Percentiles rank a stretch among this genome's conserved stretches.
Evolutionary conservation across 176 grass and related monocot species (phyloP).

Genomic region (Cenchrus purpureus): DNA sequence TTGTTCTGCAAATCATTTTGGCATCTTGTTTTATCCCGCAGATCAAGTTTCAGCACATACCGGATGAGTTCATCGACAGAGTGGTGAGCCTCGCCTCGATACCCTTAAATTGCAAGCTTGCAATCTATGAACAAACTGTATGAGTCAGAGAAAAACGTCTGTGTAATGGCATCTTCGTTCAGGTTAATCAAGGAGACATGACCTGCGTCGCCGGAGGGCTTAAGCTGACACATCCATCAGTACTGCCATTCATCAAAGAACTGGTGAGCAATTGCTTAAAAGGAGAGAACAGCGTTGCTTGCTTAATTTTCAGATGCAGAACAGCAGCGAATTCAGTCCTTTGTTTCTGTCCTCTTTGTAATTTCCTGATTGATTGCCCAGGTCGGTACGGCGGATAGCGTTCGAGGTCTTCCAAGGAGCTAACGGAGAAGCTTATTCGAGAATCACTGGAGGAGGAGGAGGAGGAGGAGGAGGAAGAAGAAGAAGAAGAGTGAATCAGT

Average conservation of each 20-base stretch:
- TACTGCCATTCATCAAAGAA: constrained; percentile 60
- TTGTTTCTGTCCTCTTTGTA: background rate
- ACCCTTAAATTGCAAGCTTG: background rate
- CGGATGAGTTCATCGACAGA: constrained; percentile 60
- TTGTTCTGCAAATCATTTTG: background rate
- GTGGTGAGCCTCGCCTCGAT: constrained; percentile 36
- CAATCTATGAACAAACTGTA: background rate
- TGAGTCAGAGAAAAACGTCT: background rate
- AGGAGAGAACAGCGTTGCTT: background rate
- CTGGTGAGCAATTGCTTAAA: constrained; percentile 46
- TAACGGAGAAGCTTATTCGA: constrained; percentile 66
- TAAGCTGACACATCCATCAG: constrained; percentile 73
- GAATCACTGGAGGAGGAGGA: constrained; percentile 28
- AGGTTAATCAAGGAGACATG: constrained; percentile 59
- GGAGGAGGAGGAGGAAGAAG: background rate
- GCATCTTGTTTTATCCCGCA: constrained; percentile 19
- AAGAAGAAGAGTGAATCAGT: background rate
- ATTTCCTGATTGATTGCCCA: background rate
- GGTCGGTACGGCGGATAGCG: constrained; percentile 75
- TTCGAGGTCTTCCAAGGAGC: constrained; percentile 79
- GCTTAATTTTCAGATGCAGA: background rate
- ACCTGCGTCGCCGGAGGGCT: constrained; percentile 81
- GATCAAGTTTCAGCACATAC: constrained; percentile 75
- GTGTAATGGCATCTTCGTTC: constrained; percentile 9
- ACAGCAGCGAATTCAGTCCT: background rate